Evolutionary conservation across 2,329 filamentous ascomycete genomes (phyloP).

Genomic region (Nigrograna mackinnonii): DNA sequence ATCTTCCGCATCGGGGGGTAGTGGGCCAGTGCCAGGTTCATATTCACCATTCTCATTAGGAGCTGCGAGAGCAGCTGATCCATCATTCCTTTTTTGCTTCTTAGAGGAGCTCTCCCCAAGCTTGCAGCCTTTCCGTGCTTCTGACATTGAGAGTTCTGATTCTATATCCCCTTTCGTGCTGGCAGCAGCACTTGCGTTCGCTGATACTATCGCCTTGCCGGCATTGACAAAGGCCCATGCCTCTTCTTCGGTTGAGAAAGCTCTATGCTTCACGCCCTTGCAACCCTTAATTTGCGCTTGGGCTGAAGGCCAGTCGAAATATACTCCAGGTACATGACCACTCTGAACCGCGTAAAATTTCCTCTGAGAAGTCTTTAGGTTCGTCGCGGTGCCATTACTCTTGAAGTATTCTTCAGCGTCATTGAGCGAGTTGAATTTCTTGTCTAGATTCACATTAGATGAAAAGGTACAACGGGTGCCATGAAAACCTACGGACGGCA

Average conservation of each 20-base stretch:
- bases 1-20: conserved; percentile 61
- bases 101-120: conserved; percentile 30
- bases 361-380: conserved; percentile 47
- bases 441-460: conserved; percentile 66
- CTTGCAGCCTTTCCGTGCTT: conserved; percentile 16
- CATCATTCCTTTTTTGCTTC: conserved; percentile 40
- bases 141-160: conserved; percentile 26
- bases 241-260: conserved; percentile 59
- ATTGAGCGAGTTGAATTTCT: conserved; percentile 72
- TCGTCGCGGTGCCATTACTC: conserved; percentile 48
- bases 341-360: conserved; percentile 63
- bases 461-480: no score
- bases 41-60: conserved; percentile 17
- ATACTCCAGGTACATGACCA: conserved; percentile 63
- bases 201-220: conserved; percentile 6
- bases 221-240: conserved; percentile 73
- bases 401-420: conserved; percentile 83
- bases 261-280: conserved; percentile 63
- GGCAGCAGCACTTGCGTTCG: conserved; percentile 20
- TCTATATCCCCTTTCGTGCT: conserved; percentile 28
- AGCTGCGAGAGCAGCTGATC: conserved; percentile 12
- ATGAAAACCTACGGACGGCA: conserved; percentile 42
- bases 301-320: conserved; percentile 70
- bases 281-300: conserved; percentile 74
- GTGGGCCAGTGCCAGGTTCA: conserved; percentile 58